phyloP scores from a whole-genome alignment of 2,329 filamentous ascomycete genomes.

The Alternaria atra region DNA sequence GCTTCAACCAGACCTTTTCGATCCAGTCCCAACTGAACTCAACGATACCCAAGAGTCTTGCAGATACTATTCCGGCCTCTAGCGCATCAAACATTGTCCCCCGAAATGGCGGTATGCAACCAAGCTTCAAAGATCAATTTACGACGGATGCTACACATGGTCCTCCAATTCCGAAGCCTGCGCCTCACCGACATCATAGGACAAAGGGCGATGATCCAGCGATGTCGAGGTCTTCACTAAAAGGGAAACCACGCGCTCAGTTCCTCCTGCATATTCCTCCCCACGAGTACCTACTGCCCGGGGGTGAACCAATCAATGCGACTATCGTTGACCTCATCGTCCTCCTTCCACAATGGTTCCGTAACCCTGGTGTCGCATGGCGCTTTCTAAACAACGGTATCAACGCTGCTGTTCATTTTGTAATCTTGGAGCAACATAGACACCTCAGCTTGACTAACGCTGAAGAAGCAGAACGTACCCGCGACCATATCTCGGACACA shows the following conservation, averaged over 20 bases:
- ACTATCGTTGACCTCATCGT: constrained; percentile 29
- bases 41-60: not conserved
- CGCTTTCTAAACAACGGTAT: constrained; percentile 31
- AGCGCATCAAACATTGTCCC: not conserved
- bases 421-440: constrained; percentile 26
- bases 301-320: constrained; percentile 18
- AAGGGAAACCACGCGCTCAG: not conserved
- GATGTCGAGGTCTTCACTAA: not conserved
- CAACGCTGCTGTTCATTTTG: constrained; percentile 20
- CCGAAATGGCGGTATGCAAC: not conserved
- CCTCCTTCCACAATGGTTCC: constrained; percentile 30
- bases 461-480: constrained; percentile 11
- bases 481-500: constrained; percentile 20
- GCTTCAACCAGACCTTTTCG: not conserved
- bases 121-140: not conserved
- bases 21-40: not conserved
- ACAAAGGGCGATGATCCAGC: not conserved
- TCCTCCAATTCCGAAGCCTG: not conserved
- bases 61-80: not conserved
- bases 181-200: not conserved
- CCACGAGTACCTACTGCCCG: constrained; percentile 18
- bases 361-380: constrained; percentile 10
- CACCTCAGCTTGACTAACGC: constrained; percentile 8
- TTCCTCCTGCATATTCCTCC: constrained; percentile 14
- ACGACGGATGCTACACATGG: not conserved